phyloP scores from a whole-genome alignment of 208 protist genomes.

The Wallacemonas collosoma region DNA sequence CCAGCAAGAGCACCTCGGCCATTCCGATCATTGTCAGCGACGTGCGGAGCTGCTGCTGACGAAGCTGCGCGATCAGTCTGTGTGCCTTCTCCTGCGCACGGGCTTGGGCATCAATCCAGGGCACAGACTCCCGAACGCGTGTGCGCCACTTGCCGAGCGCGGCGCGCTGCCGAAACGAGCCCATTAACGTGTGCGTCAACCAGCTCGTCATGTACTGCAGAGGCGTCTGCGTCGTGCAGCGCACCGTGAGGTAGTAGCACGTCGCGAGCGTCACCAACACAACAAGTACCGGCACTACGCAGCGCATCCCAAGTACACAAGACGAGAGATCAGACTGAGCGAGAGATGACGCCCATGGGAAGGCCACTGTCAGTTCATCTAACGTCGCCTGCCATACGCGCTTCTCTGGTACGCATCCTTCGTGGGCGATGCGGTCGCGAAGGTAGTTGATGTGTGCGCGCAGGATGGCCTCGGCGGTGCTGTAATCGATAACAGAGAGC shows the following conservation, averaged over 20 bases:
- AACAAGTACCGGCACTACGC: background rate
- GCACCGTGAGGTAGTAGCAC: background rate
- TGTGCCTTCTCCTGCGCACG: background rate
- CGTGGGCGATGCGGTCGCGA: slow-evolving; percentile 1
- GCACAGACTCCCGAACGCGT: background rate
- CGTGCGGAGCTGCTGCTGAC: background rate
- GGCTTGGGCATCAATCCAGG: background rate
- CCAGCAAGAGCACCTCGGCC: background rate
- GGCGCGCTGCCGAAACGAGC: background rate
- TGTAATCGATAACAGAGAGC: background rate
- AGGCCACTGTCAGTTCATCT: slow-evolving; percentile 2
- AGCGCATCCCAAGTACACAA: background rate
- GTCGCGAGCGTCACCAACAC: background rate
- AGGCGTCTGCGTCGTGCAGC: background rate
- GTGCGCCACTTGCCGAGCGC: background rate
- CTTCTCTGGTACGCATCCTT: background rate
- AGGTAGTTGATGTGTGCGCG: slow-evolving; percentile 12
- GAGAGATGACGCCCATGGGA: background rate
- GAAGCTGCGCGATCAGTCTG: background rate
- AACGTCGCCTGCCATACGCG: background rate
- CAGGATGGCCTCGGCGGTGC: slow-evolving; percentile 7
- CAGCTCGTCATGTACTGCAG: background rate
- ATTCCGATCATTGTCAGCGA: background rate
- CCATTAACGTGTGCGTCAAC: background rate
- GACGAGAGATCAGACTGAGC: background rate